A percentile compares a stretch with the other conserved stretches of the same genome.
Evolutionary conservation across 2,329 filamentous ascomycete species (phyloP).

Genomic region (Aspergillus caelatus): DNA sequence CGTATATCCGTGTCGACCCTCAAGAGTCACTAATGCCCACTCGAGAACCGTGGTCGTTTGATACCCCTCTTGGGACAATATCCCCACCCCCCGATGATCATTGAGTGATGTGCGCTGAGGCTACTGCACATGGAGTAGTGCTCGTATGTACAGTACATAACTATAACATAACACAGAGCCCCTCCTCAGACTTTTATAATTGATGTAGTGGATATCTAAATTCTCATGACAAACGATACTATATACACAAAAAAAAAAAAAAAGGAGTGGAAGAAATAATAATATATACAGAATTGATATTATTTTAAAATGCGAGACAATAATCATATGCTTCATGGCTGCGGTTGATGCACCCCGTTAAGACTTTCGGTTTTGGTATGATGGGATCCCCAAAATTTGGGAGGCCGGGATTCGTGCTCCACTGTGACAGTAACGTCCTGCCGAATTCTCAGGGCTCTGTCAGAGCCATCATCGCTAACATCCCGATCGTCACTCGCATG

Average conservation of each 20-base stretch:
- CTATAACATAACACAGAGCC: not conserved
- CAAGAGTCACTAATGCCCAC: not conserved
- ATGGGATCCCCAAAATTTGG: slow-evolving; percentile 14
- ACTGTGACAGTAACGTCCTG: slow-evolving; percentile 42
- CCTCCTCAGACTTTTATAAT: not conserved
- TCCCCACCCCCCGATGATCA: not conserved
- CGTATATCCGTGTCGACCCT: not conserved
- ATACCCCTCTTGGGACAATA: not conserved
- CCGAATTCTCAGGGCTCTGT: slow-evolving; percentile 40
- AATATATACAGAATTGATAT: not conserved
- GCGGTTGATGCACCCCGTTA: slow-evolving; percentile 1
- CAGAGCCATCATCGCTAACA: slow-evolving; percentile 40
- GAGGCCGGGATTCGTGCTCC: slow-evolving; percentile 21
- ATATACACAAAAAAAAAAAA: slow-evolving; percentile 1
- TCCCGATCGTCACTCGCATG: slow-evolving; percentile 31
- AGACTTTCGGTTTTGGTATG: not conserved
- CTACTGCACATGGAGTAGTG: not conserved
- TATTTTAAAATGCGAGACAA: not conserved
- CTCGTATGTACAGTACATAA: not conserved
- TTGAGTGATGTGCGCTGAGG: not conserved
- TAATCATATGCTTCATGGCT: slow-evolving; percentile 13
- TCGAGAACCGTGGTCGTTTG: not conserved
- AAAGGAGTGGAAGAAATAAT: not conserved
- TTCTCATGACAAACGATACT: not conserved
- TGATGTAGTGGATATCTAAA: not conserved